Base-by-base conservation (phyloP, 441 rosid genomes). In the Populus tomentosa region DNA sequence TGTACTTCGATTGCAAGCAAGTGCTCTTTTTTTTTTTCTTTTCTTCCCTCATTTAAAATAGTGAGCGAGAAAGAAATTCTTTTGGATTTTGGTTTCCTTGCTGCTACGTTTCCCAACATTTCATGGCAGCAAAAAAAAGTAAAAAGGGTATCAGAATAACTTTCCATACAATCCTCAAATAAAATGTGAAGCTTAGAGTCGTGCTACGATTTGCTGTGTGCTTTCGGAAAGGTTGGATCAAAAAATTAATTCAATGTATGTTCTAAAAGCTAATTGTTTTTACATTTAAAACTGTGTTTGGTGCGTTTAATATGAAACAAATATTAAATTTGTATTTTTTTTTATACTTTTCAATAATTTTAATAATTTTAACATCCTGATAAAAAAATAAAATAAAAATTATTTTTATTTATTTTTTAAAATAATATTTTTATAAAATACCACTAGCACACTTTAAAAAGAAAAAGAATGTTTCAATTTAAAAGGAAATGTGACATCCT, bases 1-100 rank as follows among this genome's bases (percentile, higher is more conserved):
- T 1, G 67, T 65, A 18, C 77, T 67, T 78, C 18, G 68, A 50
- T 1, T 3, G 61, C 59, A 78, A 78, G 81, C 81, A 69, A 69
- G 7, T 36, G 36, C 70, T 40, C 2, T 26, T 26, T 67, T 73
- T 53, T 73, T 74, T n/a, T n/a, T n/a, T n/a, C n/a, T 30, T 72
- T 36, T n/a, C 23, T 71, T 42, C 21, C 40, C 36, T 11, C 70
- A 7, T 26, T 62, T 28, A 16, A 26, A 72, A 32, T 10, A 62
- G 20, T 18, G 23, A 10, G 36, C 35, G 56, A 56, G 70, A 26
- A 69, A 18, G 16, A 26, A 18, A 16, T 7, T 11, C 1, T 11
- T 10, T 13, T 26, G 50, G 61, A 67, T 68, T 69, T 63, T 77
- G 69, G 70, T 85, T 82, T 77, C 84, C 83, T 69, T 32, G 1